Percentiles rank a stretch among this genome's conserved stretches.
Evolutionary conservation across 2,329 filamentous ascomycete species (phyloP).

Genomic region (Ophioceras dolichostomum): DNA sequence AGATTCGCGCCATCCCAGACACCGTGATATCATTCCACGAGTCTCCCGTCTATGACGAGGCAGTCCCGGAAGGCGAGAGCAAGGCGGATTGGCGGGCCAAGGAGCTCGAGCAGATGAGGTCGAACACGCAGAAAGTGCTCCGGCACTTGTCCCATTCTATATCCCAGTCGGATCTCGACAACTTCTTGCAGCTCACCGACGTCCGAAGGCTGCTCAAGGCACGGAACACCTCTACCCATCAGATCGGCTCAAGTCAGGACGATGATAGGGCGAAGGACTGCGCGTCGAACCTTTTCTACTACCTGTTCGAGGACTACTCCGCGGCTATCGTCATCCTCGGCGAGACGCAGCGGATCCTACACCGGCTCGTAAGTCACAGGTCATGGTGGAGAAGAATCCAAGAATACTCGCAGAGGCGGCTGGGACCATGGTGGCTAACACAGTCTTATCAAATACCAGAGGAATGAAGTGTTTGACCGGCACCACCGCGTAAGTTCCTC

Average conservation of each 20-base stretch:
- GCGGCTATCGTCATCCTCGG: conserved; percentile 45
- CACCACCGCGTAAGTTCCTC: no score
- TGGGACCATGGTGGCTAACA: no score
- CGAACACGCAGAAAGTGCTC: conserved; percentile 24
- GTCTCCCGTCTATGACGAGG: conserved; percentile 23
- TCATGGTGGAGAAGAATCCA: no score
- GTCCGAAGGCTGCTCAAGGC: conserved; percentile 17
- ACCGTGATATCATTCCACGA: conserved; percentile 63
- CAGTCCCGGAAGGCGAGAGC: conserved; percentile 12
- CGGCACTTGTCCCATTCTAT: conserved; percentile 23
- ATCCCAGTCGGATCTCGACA: conserved; percentile 22
- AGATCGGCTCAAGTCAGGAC: conserved; percentile 6
- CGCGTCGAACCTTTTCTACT: conserved; percentile 51
- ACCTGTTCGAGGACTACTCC: conserved; percentile 54
- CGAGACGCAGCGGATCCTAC: conserved; percentile 29
- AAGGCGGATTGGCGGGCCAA: conserved; percentile 9
- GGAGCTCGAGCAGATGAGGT: conserved; percentile 22
- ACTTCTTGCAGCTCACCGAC: conserved; percentile 28
- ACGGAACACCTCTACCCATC: background rate
- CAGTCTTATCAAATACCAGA: no score
- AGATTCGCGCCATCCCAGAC: no score
- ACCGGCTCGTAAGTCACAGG: no score
- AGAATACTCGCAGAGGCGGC: no score
- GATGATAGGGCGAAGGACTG: conserved; percentile 29
- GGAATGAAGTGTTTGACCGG: no score